Conservation (phyloP, 2,329 filamentous ascomycete genomes). For the Cladophialophora immunda region DNA sequence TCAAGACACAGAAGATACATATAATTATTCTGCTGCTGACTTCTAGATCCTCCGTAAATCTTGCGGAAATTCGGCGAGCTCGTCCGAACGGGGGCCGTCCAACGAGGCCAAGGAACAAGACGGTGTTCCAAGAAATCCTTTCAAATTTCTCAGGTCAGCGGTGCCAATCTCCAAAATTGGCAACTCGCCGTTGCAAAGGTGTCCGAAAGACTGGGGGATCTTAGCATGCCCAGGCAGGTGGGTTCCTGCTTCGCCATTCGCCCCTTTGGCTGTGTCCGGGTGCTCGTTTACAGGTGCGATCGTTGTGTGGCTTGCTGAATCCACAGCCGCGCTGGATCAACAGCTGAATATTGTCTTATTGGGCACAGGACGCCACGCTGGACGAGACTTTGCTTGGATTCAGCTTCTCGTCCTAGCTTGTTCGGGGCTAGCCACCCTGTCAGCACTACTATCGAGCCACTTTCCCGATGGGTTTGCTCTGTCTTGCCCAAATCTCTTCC, state of each 20-base stretch:
- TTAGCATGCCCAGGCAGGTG: neutral
- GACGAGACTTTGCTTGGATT: neutral
- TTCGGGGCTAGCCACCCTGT: neutral
- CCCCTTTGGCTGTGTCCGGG: constrained; percentile 4
- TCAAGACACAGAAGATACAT: neutral
- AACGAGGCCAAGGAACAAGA: neutral
- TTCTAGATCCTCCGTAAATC: neutral
- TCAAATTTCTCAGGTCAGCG: neutral
- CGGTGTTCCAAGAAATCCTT: constrained; percentile 11
- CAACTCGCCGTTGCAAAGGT: neutral
- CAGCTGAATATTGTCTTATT: constrained; percentile 1
- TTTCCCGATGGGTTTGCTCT: neutral
- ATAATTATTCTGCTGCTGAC: neutral
- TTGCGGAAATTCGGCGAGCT: neutral
- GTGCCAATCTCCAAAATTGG: constrained; percentile 9
- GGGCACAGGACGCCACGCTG: constrained; percentile 15
- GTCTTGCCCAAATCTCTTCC: neutral
- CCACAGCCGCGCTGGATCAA: constrained; percentile 19
- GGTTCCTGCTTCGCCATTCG: constrained; percentile 16
- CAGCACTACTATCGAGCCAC: constrained; percentile 8
- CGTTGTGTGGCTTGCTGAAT: constrained; percentile 10
- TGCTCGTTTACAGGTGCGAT: neutral
- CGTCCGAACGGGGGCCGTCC: neutral
- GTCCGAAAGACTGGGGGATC: neutral
- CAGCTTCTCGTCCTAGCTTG: neutral